Evolutionary conservation across 768 basidiomycete species (phyloP).

Genomic region (Boletus reticulatus): DNA sequence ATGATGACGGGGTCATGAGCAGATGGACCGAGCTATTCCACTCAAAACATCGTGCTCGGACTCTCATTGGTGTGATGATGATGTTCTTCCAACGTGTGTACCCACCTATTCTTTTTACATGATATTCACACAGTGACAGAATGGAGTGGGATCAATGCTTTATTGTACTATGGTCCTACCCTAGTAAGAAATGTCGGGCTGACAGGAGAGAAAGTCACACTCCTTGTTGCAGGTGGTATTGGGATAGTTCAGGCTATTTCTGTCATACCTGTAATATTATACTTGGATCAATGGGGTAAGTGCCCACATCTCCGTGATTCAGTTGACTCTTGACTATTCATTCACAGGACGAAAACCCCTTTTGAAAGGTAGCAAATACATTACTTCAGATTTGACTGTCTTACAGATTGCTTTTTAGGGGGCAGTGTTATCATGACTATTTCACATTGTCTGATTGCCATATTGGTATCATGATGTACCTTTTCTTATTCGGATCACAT

Average conservation of each 20-base stretch:
- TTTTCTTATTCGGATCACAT: neutral
- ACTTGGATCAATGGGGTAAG: conserved; percentile 64
- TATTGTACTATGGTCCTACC: conserved; percentile 80
- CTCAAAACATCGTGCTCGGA: conserved; percentile 54
- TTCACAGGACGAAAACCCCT: conserved; percentile 60
- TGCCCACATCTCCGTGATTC: neutral
- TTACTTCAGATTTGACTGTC: neutral
- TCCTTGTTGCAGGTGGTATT: conserved; percentile 75
- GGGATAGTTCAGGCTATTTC: conserved; percentile 77
- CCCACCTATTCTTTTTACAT: neutral
- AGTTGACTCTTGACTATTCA: neutral
- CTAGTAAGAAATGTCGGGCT: conserved; percentile 65
- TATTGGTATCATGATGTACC: conserved; percentile 44
- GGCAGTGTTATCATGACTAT: conserved; percentile 64
- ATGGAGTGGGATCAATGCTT: conserved; percentile 85
- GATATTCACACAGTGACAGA: conserved; percentile 40
- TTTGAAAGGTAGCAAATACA: conserved; percentile 42
- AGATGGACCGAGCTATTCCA: conserved; percentile 61
- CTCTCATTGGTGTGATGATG: conserved; percentile 66
- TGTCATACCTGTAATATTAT: conserved; percentile 69
- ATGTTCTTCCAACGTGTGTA: conserved; percentile 82
- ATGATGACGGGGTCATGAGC: conserved; percentile 6
- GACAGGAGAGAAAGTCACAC: conserved; percentile 52
- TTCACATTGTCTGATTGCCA: conserved; percentile 63
- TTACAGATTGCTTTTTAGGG: conserved; percentile 22